A percentile compares a stretch with the other conserved stretches of the same genome.
Conservation (phyloP, 2,329 filamentous ascomycete species). For the Hymenoscyphus repandus region DNA sequence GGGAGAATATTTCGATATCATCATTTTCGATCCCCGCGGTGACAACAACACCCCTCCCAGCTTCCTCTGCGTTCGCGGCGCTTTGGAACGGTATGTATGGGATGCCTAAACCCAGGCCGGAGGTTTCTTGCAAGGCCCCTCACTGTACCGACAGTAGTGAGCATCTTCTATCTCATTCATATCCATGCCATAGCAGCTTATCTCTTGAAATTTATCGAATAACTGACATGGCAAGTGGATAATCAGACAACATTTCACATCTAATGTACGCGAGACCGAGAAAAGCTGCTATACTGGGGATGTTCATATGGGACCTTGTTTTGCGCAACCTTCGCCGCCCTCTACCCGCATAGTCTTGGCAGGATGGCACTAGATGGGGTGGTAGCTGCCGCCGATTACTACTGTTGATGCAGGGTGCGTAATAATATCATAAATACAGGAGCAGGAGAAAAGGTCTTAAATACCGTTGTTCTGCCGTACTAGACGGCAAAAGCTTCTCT, state of each 20-base stretch:
- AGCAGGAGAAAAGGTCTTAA: no score
- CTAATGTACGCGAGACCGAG: not conserved
- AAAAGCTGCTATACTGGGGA: not conserved
- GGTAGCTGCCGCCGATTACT: slow-evolving; percentile 21
- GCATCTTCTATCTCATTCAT: not conserved
- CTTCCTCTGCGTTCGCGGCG: slow-evolving; percentile 32
- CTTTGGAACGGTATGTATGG: not conserved
- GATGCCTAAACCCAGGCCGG: no score
- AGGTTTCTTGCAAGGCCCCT: not conserved
- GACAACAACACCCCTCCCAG: slow-evolving; percentile 33
- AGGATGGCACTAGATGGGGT: slow-evolving; percentile 32
- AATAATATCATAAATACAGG: no score
- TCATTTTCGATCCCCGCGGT: slow-evolving; percentile 38
- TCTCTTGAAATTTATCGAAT: not conserved
- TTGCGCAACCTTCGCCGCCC: slow-evolving; percentile 38
- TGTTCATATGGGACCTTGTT: not conserved
- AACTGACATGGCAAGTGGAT: not conserved
- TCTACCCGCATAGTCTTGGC: slow-evolving; percentile 37
- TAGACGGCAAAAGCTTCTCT: no score
- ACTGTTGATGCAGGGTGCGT: no score
- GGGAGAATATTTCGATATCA: slow-evolving; percentile 33
- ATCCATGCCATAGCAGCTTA: not conserved
- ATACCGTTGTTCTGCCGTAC: no score
- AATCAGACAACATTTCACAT: not conserved
- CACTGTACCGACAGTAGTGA: not conserved